These are phyloP conservation scores for Backusella tuberculispora DNA, from an alignment of 192 early-diverging fungal genomes.

Conservation along the genomic window DNA sequence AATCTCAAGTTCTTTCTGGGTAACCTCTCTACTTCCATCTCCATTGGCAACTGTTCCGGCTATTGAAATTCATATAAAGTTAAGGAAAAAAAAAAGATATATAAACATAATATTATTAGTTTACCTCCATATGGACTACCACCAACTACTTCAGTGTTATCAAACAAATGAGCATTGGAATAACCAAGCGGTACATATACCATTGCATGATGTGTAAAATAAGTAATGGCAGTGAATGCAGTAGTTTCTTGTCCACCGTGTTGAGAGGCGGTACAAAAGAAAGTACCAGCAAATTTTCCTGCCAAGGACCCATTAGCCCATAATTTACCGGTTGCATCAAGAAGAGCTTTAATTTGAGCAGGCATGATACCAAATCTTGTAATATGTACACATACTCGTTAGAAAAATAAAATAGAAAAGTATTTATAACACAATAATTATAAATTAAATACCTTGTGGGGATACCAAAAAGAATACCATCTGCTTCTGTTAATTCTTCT, in stretches of 20 bases:
- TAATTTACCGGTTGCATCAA: slow-evolving; percentile 37
- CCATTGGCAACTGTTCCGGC: slow-evolving; percentile 53
- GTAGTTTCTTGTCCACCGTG: slow-evolving; percentile 85
- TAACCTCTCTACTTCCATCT: slow-evolving; percentile 67
- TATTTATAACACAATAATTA: background rate
- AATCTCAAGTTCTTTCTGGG: slow-evolving; percentile 65
- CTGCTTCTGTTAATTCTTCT: slow-evolving; percentile 45
- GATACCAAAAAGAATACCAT: slow-evolving; percentile 62
- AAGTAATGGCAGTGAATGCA: slow-evolving; percentile 63
- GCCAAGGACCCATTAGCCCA: slow-evolving; percentile 59
- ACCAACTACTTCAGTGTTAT: slow-evolving; percentile 30
- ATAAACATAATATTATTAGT: background rate
- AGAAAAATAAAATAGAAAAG: background rate
- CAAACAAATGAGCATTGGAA: slow-evolving; percentile 29
- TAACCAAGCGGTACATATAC: slow-evolving; percentile 76
- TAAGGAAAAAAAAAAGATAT: background rate
- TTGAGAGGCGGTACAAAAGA: slow-evolving; percentile 74
- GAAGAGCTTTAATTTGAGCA: slow-evolving; percentile 72
- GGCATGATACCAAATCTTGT: slow-evolving; percentile 65
- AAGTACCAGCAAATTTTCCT: slow-evolving; percentile 74
- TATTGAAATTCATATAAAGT: background rate
- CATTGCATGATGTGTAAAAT: slow-evolving; percentile 79
- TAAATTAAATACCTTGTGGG: slow-evolving; percentile 44
- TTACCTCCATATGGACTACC: slow-evolving; percentile 33
- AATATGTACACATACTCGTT: background rate